Conservation (phyloP, 1,139 yeast species). For the Debaryomyces psychrophilus region DNA sequence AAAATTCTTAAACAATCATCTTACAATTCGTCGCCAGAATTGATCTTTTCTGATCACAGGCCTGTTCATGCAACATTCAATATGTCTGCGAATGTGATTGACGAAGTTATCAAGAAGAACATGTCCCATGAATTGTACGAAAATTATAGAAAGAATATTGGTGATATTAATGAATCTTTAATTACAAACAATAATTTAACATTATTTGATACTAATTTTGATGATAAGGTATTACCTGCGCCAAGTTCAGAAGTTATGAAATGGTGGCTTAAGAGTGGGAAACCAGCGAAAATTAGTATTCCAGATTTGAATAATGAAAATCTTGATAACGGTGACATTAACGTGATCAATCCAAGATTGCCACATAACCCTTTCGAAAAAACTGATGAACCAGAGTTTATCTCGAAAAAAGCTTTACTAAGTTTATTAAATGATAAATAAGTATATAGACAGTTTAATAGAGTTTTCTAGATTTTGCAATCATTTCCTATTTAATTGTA, state of each 20-base stretch:
- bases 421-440: constrained; percentile 19
- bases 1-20: constrained; percentile 61
- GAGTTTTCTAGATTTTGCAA: neutral
- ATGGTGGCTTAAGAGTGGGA: constrained; percentile 92
- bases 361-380: constrained; percentile 71
- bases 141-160: constrained; percentile 49
- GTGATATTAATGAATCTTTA: constrained; percentile 47
- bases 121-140: constrained; percentile 65
- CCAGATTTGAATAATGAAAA: constrained; percentile 40
- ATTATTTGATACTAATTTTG: constrained; percentile 30
- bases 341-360: constrained; percentile 64
- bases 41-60: constrained; percentile 86
- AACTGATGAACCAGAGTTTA: constrained; percentile 40
- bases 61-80: constrained; percentile 84
- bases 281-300: constrained; percentile 67
- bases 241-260: constrained; percentile 81
- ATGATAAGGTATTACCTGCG: constrained; percentile 62
- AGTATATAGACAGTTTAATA: constrained; percentile 3
- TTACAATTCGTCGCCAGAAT: constrained; percentile 63
- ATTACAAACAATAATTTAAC: constrained; percentile 33
- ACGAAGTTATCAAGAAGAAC: constrained; percentile 60
- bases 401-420: constrained; percentile 30
- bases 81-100: constrained; percentile 68
- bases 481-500: neutral
- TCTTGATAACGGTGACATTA: constrained; percentile 34